phyloP scores from a whole-genome alignment of 2,329 filamentous ascomycete genomes.

The Pezicula rhizophila region DNA sequence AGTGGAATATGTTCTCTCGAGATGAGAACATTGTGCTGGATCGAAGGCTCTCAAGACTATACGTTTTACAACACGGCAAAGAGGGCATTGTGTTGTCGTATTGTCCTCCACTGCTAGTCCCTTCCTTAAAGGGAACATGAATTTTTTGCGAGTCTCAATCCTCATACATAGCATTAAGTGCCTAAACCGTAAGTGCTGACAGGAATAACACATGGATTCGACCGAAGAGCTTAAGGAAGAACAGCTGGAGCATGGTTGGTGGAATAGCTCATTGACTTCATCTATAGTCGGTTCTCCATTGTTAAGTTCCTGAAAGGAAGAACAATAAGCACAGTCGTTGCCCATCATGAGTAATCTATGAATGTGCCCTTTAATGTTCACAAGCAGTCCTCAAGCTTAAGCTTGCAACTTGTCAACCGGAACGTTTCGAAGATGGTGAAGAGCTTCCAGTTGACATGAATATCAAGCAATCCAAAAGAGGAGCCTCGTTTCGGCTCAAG shows the following conservation, averaged over 20 bases:
- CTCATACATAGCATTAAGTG: neutral
- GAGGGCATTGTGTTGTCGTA: neutral
- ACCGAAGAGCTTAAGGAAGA: neutral
- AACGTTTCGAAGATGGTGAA: too few species aligned
- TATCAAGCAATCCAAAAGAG: too few species aligned
- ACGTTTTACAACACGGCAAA: conserved; percentile 1
- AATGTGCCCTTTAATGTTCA: neutral
- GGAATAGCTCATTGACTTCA: neutral
- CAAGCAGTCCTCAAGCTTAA: too few species aligned
- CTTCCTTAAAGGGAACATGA: conserved; percentile 1
- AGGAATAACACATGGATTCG: neutral
- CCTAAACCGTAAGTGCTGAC: conserved; percentile 2
- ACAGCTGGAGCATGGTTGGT: neutral
- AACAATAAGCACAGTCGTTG: neutral
- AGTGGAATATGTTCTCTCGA: neutral
- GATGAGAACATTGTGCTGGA: neutral
- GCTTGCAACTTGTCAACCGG: too few species aligned
- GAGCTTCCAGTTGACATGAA: too few species aligned
- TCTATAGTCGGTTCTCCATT: neutral
- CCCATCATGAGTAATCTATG: neutral
- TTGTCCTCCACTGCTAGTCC: neutral
- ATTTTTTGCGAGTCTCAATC: neutral
- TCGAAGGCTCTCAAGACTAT: conserved; percentile 1
- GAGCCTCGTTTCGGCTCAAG: too few species aligned
- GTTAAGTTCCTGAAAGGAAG: neutral